phyloP scores from a whole-genome alignment of 768 basidiomycete species.

The Hysterangium stoloniferum region DNA sequence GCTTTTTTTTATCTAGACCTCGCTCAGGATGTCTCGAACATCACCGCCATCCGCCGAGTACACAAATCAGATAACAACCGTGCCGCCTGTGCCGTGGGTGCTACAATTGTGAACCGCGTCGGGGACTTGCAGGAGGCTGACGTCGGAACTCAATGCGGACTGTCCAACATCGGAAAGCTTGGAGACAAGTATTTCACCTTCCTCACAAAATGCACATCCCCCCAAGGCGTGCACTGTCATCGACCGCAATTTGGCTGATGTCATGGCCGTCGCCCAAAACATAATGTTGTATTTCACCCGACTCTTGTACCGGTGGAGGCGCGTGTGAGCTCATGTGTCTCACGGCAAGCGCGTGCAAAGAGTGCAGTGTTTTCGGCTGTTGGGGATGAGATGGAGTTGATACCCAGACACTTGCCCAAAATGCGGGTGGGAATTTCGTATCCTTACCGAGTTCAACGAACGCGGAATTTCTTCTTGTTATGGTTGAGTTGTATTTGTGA shows the following conservation, averaged over 20 bases:
- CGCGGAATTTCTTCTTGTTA: conserved; percentile 26
- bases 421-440: conserved; percentile 94
- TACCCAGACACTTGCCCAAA: conserved; percentile 89
- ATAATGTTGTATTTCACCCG: conserved; percentile 96
- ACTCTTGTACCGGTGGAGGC: conserved; percentile 91
- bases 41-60: conserved; percentile 93
- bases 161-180: conserved; percentile 96
- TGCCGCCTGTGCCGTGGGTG: conserved; percentile 90
- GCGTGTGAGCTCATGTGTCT: conserved; percentile 98
- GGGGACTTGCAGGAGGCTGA: conserved; percentile 92
- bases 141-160: conserved; percentile 86
- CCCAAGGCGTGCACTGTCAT: conserved; percentile 99
- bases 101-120: conserved; percentile 92
- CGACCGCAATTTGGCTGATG: conserved; percentile 94
- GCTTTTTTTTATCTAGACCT: conserved; percentile 47
- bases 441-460: conserved; percentile 88
- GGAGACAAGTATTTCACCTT: conserved; percentile 99
- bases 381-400: conserved; percentile 94
- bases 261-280: conserved; percentile 95
- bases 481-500: background rate
- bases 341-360: conserved; percentile 81
- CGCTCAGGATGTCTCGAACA: conserved; percentile 85
- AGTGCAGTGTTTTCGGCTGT: conserved; percentile 89
- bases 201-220: conserved; percentile 81
- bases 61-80: conserved; percentile 99